Conservation (phyloP, 2,329 filamentous ascomycete species). For the Ophiostoma pallidulum region DNA sequence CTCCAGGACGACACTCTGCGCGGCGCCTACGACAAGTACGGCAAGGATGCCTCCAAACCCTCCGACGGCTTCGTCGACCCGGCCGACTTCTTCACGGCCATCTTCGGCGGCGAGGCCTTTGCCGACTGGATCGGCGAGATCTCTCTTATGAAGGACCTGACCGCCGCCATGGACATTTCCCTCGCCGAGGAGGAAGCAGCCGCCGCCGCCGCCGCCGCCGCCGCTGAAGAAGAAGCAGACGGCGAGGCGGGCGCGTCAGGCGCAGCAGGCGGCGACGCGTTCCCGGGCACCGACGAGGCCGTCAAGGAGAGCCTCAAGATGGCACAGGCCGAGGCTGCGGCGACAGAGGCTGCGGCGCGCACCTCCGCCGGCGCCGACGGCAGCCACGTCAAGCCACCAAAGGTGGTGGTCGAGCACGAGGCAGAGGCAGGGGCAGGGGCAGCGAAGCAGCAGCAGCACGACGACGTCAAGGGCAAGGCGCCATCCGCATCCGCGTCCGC, state of each 20-base stretch:
- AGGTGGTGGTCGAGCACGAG: conserved; percentile 33
- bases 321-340: conserved; percentile 24
- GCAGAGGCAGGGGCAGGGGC: too few species aligned
- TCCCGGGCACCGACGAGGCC: conserved; percentile 43
- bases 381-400: conserved; percentile 29
- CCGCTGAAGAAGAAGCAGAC: conserved; percentile 6
- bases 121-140: conserved; percentile 97
- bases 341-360: conserved; percentile 16
- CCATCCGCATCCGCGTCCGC: conserved; percentile 22
- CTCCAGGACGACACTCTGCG: conserved; percentile 81
- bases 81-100: conserved; percentile 95
- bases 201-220: conserved; percentile 24
- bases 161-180: conserved; percentile 96
- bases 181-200: conserved; percentile 61
- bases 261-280: conserved; percentile 40
- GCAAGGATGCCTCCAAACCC: conserved; percentile 89
- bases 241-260: not conserved
- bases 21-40: conserved; percentile 91
- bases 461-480: conserved; percentile 2
- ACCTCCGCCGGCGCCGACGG: conserved; percentile 13
- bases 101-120: conserved; percentile 95
- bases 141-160: conserved; percentile 95
- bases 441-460: conserved; percentile 25
- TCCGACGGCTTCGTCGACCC: conserved; percentile 91
- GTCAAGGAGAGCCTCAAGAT: conserved; percentile 44